These are phyloP conservation scores for Hemileccinum impolitum DNA, from an alignment of 768 basidiomycete species.

Conservation along the genomic window DNA sequence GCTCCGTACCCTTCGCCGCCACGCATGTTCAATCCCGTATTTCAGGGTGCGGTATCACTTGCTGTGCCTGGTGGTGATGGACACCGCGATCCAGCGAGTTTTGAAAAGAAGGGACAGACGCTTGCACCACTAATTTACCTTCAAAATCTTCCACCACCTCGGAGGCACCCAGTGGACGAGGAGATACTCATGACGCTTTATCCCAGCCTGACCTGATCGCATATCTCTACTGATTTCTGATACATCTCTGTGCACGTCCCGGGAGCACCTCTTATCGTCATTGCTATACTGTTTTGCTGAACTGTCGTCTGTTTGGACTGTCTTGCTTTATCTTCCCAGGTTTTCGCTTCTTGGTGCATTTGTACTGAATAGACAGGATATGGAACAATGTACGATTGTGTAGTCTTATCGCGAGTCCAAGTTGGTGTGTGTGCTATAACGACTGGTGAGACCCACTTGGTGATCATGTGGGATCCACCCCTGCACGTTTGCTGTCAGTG, in stretches of 20 bases:
- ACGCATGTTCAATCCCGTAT: conserved; percentile 10
- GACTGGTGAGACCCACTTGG: not conserved
- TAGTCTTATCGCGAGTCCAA: conserved; percentile 1
- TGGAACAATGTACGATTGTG: conserved; percentile 21
- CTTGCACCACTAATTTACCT: conserved; percentile 67
- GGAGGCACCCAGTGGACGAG: conserved; percentile 70
- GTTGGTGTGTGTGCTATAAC: not conserved
- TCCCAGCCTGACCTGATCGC: conserved; percentile 29
- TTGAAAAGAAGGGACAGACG: conserved; percentile 22
- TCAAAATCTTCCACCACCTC: conserved; percentile 53
- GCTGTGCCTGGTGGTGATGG: conserved; percentile 1
- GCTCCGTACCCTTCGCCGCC: conserved; percentile 31
- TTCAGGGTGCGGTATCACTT: conserved; percentile 3
- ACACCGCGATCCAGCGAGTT: not conserved
- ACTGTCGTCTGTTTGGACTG: conserved; percentile 3
- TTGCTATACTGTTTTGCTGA: conserved; percentile 6
- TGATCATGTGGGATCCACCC: not conserved
- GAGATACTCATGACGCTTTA: conserved; percentile 61
- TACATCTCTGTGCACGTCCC: conserved; percentile 6
- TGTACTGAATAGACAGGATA: conserved; percentile 24
- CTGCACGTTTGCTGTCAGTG: conserved; percentile 1
- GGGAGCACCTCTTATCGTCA: conserved; percentile 1
- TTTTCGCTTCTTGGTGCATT: conserved; percentile 21
- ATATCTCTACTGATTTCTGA: conserved; percentile 6
- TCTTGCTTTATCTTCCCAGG: conserved; percentile 3